A percentile compares a stretch with the other conserved stretches of the same genome.
Conservation (phyloP, 495 filamentous ascomycete genomes). For the Parmelia sp. region DNA sequence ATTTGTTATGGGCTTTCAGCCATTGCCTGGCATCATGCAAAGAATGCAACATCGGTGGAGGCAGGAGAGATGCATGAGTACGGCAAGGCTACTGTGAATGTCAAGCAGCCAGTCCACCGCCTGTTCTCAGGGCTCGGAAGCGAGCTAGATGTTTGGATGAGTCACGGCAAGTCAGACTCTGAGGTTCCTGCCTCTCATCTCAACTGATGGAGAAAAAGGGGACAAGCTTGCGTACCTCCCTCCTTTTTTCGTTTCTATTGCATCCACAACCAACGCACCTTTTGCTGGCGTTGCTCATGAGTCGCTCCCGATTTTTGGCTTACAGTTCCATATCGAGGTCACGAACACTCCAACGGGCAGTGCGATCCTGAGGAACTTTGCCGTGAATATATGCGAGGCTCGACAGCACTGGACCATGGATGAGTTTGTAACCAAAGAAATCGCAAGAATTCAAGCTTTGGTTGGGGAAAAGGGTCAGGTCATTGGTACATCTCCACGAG, state of each 20-base stretch:
- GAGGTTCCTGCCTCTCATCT: too few species aligned
- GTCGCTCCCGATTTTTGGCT: slow-evolving; percentile 60
- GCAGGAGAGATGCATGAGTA: slow-evolving; percentile 69
- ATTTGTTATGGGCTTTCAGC: slow-evolving; percentile 82
- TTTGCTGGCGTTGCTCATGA: slow-evolving; percentile 78
- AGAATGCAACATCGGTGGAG: slow-evolving; percentile 51
- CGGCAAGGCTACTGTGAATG: slow-evolving; percentile 55
- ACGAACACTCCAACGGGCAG: slow-evolving; percentile 55
- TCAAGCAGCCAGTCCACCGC: slow-evolving; percentile 48
- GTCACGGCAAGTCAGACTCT: slow-evolving; percentile 41
- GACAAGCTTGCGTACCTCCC: slow-evolving; percentile 76
- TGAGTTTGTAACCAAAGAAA: slow-evolving; percentile 71
- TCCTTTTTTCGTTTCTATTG: slow-evolving; percentile 62
- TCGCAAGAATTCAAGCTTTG: slow-evolving; percentile 63
- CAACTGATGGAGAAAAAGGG: slow-evolving; percentile 29
- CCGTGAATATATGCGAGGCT: slow-evolving; percentile 69
- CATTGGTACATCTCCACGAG: slow-evolving; percentile 43
- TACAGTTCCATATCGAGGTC: slow-evolving; percentile 87
- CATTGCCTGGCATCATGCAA: slow-evolving; percentile 66
- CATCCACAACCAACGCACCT: slow-evolving; percentile 64
- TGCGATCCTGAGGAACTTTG: slow-evolving; percentile 69
- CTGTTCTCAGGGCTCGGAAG: slow-evolving; percentile 67
- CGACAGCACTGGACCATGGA: slow-evolving; percentile 75
- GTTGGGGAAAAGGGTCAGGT: slow-evolving; percentile 79
- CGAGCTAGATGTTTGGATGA: slow-evolving; percentile 73